These are phyloP conservation scores for Candida koratica DNA, from an alignment of 805 yeast species.

Conservation along the genomic window DNA sequence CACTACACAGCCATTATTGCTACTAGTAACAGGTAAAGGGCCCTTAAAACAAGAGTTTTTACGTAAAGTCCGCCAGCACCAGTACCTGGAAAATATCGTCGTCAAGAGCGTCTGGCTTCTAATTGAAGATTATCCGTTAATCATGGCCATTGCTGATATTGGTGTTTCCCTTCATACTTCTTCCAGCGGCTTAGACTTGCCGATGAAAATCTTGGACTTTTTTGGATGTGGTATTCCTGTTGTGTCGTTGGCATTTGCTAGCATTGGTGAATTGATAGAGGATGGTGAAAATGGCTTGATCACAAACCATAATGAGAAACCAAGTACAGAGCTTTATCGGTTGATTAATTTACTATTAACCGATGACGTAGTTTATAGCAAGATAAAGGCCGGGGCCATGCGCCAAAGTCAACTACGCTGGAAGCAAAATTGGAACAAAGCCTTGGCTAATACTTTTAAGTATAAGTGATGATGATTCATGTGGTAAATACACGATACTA, in stretches of 20 bases:
- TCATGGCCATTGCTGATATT: constrained; percentile 73
- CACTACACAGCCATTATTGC: constrained; percentile 42
- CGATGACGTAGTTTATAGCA: constrained; percentile 29
- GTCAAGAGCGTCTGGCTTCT: constrained; percentile 74
- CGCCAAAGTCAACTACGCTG: constrained; percentile 67
- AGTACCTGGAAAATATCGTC: constrained; percentile 46
- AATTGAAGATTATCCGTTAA: constrained; percentile 71
- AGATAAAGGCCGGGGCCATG: constrained; percentile 64
- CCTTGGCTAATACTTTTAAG: constrained; percentile 34
- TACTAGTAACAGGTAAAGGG: constrained; percentile 95
- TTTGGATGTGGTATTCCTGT: constrained; percentile 97
- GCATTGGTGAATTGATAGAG: constrained; percentile 72
- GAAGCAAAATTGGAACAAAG: constrained; percentile 66
- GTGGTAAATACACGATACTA: too few relatives aligned
- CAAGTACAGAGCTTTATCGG: constrained; percentile 21
- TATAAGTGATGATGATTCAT: constrained; percentile 13
- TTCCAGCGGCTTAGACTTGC: constrained; percentile 89
- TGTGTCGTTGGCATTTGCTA: constrained; percentile 68
- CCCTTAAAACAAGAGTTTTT: constrained; percentile 63
- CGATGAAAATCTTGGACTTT: constrained; percentile 95
- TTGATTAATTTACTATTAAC: constrained; percentile 26
- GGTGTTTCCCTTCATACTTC: constrained; percentile 91
- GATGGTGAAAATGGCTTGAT: constrained; percentile 62
- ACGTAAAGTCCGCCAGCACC: constrained; percentile 39
- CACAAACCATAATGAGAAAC: constrained; percentile 8